Evolutionary conservation across 1,284 basidiomycete genomes (phyloP), one percentile per base, ranked within the genome.

Genomic region (Vanrija sp.): DNA sequence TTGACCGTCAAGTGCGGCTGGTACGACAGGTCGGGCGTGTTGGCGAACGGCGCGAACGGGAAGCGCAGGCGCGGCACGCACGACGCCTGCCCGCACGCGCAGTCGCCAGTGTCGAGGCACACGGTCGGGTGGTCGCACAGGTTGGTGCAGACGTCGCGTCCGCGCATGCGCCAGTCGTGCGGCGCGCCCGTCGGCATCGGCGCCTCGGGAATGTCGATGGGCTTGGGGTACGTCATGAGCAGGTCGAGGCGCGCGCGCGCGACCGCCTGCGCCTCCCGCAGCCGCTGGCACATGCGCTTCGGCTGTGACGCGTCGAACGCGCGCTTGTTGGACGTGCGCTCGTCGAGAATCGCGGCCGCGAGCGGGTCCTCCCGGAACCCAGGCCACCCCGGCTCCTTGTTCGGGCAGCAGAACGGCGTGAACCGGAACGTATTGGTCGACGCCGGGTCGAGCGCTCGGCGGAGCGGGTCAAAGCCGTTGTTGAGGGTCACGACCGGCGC

Each of bases 341-440:
- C 60, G 53, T 63, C 58, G 43, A 52, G 43, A 29, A 66, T 63
- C 43, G 43, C 49, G 16, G 62, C 65, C 28, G 64, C 62, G 0
- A 72, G 44, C 2, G 69, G 61, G 57, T 72, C 69, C 25, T 68
- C 62, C 15, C 52, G 43, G 58, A 60, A 64, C 54, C 69, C 66
- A 4, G 69, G 68, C 68, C 67, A 70, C 5, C 67, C 67, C 0
- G 57, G 25, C 10, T 58, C 40, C 46, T 55, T 57, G 43, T 42
- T 19, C 5, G 61, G 48, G 48, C 69, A 72, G 57, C 69, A 72
- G 45, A 63, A 51, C 0, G 67, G 67, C 10, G 58, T 68, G 26
- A 68, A 25, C 25, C 67, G 58, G 55, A 51, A 55, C 6, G 40
- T 42, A 42, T 14, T 15, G 38, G 23, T 12, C 49, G 19, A n/a